Conservation (phyloP, 768 basidiomycete species). For the Collybia nuda region DNA sequence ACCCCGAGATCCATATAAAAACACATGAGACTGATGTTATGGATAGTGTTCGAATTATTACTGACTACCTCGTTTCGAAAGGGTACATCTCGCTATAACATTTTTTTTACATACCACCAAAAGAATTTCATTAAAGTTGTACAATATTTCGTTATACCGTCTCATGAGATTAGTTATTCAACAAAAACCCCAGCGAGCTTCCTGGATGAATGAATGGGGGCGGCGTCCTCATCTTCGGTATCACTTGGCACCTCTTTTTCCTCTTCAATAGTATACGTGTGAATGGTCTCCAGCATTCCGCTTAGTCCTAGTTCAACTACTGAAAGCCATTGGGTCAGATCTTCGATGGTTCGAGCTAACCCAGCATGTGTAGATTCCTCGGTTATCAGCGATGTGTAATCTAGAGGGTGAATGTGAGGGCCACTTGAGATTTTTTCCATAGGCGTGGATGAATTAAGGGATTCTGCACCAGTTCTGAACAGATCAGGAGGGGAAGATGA, state of each 20-base stretch:
- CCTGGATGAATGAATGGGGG: not conserved
- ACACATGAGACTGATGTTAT: constrained; percentile 80
- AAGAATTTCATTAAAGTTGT: too few species aligned
- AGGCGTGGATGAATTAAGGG: constrained; percentile 23
- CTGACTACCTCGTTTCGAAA: constrained; percentile 72
- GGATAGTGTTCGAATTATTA: constrained; percentile 76
- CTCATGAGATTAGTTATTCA: too few species aligned
- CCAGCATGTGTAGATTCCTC: constrained; percentile 64
- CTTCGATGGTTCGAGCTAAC: constrained; percentile 71
- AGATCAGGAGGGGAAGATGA: constrained; percentile 29
- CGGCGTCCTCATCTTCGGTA: constrained; percentile 8
- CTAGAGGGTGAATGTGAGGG: constrained; percentile 61
- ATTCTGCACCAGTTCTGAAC: constrained; percentile 14
- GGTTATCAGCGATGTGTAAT: constrained; percentile 58
- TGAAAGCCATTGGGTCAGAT: constrained; percentile 74
- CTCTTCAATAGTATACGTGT: constrained; percentile 58
- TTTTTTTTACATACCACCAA: not conserved
- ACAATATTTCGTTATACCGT: too few species aligned
- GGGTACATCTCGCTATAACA: constrained; percentile 44
- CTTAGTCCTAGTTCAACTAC: constrained; percentile 72
- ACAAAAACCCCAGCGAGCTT: not conserved
- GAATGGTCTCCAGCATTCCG: constrained; percentile 56
- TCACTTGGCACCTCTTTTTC: constrained; percentile 47
- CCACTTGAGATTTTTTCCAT: constrained; percentile 27
- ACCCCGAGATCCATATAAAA: constrained; percentile 89